Conservation (phyloP, 768 basidiomycete genomes). For the Lyophyllum semitale region DNA sequence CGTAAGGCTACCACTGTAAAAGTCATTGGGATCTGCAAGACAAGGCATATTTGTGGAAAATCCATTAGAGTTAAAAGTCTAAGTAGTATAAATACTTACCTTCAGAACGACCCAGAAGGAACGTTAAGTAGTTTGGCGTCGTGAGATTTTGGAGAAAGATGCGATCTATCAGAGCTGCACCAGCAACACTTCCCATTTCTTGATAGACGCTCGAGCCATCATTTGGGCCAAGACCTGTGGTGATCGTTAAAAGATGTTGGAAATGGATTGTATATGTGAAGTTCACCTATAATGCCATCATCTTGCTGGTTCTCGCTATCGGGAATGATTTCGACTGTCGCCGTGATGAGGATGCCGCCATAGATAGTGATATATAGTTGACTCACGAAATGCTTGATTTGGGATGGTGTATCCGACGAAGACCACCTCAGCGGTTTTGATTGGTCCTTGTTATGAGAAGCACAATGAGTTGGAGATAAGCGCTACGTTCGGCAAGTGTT, state of each 20-base stretch:
- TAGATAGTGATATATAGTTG: conserved; percentile 15
- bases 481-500: conserved; percentile 1
- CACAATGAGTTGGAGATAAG: not conserved
- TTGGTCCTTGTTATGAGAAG: conserved; percentile 33
- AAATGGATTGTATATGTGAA: not conserved
- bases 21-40: conserved; percentile 45
- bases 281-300: conserved; percentile 27
- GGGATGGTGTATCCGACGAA: conserved; percentile 45
- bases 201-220: conserved; percentile 50
- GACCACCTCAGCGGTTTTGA: conserved; percentile 43
- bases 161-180: conserved; percentile 60
- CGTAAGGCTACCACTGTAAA: conserved; percentile 61
- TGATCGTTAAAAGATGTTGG: conserved; percentile 20
- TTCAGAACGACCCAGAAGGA: conserved; percentile 62
- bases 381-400: conserved; percentile 51
- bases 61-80: not conserved
- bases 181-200: conserved; percentile 34
- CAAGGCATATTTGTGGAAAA: not conserved
- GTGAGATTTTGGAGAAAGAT: conserved; percentile 62
- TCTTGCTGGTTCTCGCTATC: conserved; percentile 30
- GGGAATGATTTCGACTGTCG: conserved; percentile 42
- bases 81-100: conserved; percentile 18
- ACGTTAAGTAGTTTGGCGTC: conserved; percentile 61
- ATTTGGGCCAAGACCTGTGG: conserved; percentile 65
- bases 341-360: not conserved